Percentiles rank a stretch among this genome's conserved stretches.
These are phyloP conservation scores for Excoecaria cochinchinensis DNA, from an alignment of 345 rosid species.

Conservation along the genomic window DNA sequence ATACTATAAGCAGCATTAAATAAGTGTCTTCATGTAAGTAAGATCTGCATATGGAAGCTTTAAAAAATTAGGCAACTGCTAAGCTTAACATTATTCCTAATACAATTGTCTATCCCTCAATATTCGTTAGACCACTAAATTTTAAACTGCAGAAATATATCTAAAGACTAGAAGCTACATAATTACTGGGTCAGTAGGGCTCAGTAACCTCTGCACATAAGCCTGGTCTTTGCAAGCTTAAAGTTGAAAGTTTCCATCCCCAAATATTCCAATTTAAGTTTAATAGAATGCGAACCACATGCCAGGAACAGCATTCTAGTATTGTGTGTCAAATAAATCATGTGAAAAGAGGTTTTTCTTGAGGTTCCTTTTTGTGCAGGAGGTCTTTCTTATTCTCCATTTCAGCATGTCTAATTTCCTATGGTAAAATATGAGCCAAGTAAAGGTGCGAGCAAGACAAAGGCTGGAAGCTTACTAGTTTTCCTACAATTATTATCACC, in stretches of 20 bases:
- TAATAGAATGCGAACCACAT: neutral
- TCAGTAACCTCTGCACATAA: neutral
- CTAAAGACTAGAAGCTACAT: neutral
- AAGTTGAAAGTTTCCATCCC: neutral
- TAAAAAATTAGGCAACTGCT: neutral
- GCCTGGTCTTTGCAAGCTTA: neutral
- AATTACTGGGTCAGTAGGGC: too few relatives aligned
- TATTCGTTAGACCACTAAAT: neutral
- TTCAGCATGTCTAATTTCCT: neutral
- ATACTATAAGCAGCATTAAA: neutral
- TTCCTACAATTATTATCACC: too few relatives aligned
- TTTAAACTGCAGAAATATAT: neutral
- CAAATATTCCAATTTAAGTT: neutral
- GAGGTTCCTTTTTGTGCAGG: neutral
- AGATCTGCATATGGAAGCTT: neutral
- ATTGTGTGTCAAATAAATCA: neutral
- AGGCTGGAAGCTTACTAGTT: neutral
- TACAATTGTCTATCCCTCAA: neutral
- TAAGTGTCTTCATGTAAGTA: neutral
- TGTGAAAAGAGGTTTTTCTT: neutral
- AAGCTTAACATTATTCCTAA: neutral
- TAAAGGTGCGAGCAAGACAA: neutral
- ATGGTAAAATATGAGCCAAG: neutral
- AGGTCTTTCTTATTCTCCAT: neutral
- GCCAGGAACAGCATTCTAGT: neutral